Evolutionary conservation across 768 basidiomycete species (phyloP).

Genomic region (Clitopilus hobsonii): DNA sequence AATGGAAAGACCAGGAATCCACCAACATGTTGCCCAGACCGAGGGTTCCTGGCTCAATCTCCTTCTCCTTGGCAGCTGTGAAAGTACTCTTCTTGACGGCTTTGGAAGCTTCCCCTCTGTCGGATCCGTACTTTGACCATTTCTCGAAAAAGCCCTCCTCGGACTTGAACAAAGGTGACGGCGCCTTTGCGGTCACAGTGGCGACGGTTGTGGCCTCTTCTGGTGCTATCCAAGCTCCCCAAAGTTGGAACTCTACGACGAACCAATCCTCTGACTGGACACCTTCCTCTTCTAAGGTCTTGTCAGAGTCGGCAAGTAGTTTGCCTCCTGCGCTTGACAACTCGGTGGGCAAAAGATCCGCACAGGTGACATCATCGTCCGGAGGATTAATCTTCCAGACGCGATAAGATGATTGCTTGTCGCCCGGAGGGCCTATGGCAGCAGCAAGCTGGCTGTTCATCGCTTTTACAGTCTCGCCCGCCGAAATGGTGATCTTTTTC

Average conservation of each 20-base stretch:
- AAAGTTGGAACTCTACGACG: slow-evolving; percentile 66
- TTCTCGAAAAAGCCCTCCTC: slow-evolving; percentile 53
- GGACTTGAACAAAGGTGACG: slow-evolving; percentile 47
- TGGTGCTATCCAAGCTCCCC: slow-evolving; percentile 58
- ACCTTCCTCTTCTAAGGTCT: slow-evolving; percentile 52
- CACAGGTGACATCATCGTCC: slow-evolving; percentile 29
- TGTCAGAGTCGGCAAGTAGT: slow-evolving; percentile 40
- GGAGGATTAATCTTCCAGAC: slow-evolving; percentile 56
- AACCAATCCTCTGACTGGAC: slow-evolving; percentile 64
- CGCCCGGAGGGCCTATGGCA: slow-evolving; percentile 22
- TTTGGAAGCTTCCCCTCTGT: slow-evolving; percentile 9
- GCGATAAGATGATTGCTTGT: slow-evolving; percentile 37
- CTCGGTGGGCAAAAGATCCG: slow-evolving; percentile 28
- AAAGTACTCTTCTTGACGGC: slow-evolving; percentile 23
- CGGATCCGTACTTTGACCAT: background rate
- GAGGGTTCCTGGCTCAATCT: slow-evolving; percentile 67
- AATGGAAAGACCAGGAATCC: background rate
- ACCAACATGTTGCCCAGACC: slow-evolving; percentile 86
- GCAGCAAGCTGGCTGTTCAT: slow-evolving; percentile 37
- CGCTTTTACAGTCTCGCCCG: slow-evolving; percentile 41
- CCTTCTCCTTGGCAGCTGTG: slow-evolving; percentile 25
- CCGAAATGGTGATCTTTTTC: slow-evolving; percentile 41
- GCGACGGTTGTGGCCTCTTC: slow-evolving; percentile 21
- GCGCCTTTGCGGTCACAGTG: slow-evolving; percentile 18
- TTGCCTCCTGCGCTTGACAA: slow-evolving; percentile 27